Evolutionary conservation across 2,329 filamentous ascomycete species (phyloP).

Genomic region (Monosporascus ibericus): DNA sequence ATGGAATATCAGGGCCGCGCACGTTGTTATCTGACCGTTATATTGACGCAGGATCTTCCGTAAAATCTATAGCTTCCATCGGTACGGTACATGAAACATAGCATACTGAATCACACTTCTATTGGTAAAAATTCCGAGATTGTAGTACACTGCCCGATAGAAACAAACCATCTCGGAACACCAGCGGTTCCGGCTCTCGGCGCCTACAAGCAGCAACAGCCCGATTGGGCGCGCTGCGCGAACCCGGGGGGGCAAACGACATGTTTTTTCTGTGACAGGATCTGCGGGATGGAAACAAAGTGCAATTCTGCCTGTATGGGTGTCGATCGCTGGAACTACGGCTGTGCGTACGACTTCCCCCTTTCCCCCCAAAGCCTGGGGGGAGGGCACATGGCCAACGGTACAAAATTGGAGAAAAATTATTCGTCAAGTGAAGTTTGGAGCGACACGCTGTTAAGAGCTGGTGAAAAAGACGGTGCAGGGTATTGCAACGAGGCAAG

Average conservation of each 20-base stretch:
- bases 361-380: neutral
- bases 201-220: neutral
- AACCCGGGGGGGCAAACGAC: neutral
- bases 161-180: too few relatives aligned
- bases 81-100: too few relatives aligned
- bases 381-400: neutral
- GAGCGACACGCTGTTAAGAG: neutral
- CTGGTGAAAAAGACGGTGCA: neutral
- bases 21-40: too few relatives aligned
- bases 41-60: too few relatives aligned
- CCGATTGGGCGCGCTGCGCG: neutral
- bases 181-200: neutral
- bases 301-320: slow-evolving; percentile 13
- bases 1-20: too few relatives aligned
- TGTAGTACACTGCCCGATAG: too few relatives aligned
- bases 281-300: slow-evolving; percentile 28
- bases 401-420: neutral
- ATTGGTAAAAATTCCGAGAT: too few relatives aligned
- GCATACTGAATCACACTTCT: too few relatives aligned
- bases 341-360: neutral
- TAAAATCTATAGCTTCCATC: too few relatives aligned
- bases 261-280: slow-evolving; percentile 22
- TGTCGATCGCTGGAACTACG: slow-evolving; percentile 8
- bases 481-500: too few relatives aligned
- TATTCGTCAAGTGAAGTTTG: neutral